phyloP scores from a whole-genome alignment of 2,329 filamentous ascomycete genomes.

The Chrysosporium keratinophilum region DNA sequence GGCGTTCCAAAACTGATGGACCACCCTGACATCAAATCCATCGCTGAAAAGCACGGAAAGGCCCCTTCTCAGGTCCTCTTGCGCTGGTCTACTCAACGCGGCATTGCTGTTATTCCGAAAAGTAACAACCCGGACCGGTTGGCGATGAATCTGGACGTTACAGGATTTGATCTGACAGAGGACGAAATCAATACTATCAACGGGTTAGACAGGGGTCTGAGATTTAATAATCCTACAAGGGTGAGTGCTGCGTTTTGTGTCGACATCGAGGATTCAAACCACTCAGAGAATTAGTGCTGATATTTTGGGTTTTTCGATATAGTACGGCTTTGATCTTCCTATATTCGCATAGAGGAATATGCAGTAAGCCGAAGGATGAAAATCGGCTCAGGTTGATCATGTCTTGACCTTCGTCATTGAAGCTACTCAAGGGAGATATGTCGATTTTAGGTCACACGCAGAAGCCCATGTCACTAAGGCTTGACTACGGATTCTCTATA shows the following conservation, averaged over 20 bases:
- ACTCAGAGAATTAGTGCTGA: not conserved
- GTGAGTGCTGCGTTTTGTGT: constrained; percentile 29
- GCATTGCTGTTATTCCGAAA: constrained; percentile 74
- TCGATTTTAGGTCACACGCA: too few species aligned
- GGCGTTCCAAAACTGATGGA: constrained; percentile 60
- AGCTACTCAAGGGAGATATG: too few species aligned
- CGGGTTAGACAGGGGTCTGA: constrained; percentile 53
- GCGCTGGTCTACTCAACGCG: constrained; percentile 76
- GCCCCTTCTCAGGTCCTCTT: constrained; percentile 71
- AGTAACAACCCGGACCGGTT: constrained; percentile 49
- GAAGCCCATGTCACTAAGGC: too few species aligned
- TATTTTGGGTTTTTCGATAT: constrained; percentile 22
- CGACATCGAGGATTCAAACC: not conserved
- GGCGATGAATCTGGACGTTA: constrained; percentile 57
- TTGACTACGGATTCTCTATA: too few species aligned
- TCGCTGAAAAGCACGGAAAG: constrained; percentile 61
- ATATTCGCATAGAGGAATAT: constrained; percentile 40
- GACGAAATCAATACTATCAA: constrained; percentile 58
- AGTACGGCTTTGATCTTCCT: constrained; percentile 41
- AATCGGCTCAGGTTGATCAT: too few species aligned
- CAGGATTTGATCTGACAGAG: constrained; percentile 54
- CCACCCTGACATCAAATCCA: constrained; percentile 51
- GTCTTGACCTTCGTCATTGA: too few species aligned
- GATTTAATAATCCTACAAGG: constrained; percentile 67
- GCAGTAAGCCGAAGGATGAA: too few species aligned